These are phyloP conservation scores for Boehmeria nivea DNA, from an alignment of 306 rosid species.

Conservation along the genomic window DNA sequence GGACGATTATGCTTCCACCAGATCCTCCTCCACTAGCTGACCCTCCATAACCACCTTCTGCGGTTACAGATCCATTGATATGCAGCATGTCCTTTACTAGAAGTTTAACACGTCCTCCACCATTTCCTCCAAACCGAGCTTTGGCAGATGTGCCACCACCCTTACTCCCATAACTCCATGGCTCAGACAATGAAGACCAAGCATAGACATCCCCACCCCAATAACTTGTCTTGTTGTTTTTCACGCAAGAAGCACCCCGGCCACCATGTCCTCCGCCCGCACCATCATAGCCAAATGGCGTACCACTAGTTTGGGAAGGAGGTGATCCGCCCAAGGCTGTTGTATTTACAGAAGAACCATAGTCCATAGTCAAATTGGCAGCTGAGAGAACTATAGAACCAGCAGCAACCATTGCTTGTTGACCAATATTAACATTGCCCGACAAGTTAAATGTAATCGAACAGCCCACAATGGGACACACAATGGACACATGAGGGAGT, in stretches of 20 bases:
- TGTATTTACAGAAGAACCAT: constrained; percentile 59
- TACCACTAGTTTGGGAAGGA: constrained; percentile 97
- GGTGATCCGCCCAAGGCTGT: constrained; percentile 88
- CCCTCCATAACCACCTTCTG: constrained; percentile 90
- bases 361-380: constrained; percentile 67
- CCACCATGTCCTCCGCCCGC: constrained; percentile 99
- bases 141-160: constrained; percentile 68
- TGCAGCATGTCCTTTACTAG: constrained; percentile 59
- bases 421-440: constrained; percentile 85
- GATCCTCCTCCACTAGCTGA: constrained; percentile 90
- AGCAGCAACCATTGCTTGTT: constrained; percentile 62
- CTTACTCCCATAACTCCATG: constrained; percentile 95
- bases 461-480: constrained; percentile 77
- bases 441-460: constrained; percentile 65
- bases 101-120: constrained; percentile 88
- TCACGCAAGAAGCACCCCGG: constrained; percentile 92
- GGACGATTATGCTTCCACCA: constrained; percentile 81
- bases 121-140: constrained; percentile 70
- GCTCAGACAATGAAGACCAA: constrained; percentile 80
- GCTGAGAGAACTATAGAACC: constrained; percentile 79
- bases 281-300: constrained; percentile 81
- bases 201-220: constrained; percentile 99
- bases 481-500: constrained; percentile 69
- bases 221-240: constrained; percentile 52
- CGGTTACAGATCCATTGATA: constrained; percentile 70